phyloP scores from a whole-genome alignment of 2,329 filamentous ascomycete genomes.

The Penicillium sp. region DNA sequence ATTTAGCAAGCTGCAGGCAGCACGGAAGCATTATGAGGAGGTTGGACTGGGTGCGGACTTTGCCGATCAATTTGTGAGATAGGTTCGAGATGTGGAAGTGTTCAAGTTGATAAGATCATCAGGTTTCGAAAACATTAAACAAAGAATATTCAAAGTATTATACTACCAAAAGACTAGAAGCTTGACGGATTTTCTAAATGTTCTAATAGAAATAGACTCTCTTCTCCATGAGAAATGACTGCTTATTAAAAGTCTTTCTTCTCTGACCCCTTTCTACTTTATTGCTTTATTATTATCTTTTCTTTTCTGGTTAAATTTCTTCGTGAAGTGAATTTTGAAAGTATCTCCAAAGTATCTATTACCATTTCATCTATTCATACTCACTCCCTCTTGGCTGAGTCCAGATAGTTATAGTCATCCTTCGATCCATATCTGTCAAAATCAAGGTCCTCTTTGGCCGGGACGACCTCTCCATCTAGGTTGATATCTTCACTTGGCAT shows the following conservation, averaged over 20 bases:
- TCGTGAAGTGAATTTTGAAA: too few species aligned
- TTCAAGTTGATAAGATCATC: background rate
- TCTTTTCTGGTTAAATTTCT: too few species aligned
- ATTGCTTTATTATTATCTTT: too few species aligned
- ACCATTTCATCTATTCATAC: background rate
- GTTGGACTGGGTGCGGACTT: constrained; percentile 36
- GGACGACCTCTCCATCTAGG: background rate
- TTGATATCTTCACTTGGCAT: background rate
- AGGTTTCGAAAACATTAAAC: too few species aligned
- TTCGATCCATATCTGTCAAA: background rate
- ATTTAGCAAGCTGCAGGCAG: constrained; percentile 37
- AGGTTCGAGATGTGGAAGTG: background rate
- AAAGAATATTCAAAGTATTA: too few species aligned
- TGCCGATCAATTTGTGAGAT: constrained; percentile 34
- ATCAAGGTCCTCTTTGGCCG: background rate
- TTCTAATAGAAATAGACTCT: too few species aligned
- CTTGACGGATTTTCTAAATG: too few species aligned
- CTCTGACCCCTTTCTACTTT: too few species aligned
- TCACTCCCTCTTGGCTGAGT: background rate
- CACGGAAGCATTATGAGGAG: constrained; percentile 36
- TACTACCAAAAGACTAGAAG: too few species aligned
- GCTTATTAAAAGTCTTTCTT: too few species aligned
- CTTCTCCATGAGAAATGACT: too few species aligned
- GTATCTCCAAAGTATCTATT: too few species aligned
- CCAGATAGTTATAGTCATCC: background rate